Evolutionary conservation across 1,139 yeast species (phyloP), one percentile per base, ranked within the genome.

Genomic region (Zygosaccharomyces sapae): DNA sequence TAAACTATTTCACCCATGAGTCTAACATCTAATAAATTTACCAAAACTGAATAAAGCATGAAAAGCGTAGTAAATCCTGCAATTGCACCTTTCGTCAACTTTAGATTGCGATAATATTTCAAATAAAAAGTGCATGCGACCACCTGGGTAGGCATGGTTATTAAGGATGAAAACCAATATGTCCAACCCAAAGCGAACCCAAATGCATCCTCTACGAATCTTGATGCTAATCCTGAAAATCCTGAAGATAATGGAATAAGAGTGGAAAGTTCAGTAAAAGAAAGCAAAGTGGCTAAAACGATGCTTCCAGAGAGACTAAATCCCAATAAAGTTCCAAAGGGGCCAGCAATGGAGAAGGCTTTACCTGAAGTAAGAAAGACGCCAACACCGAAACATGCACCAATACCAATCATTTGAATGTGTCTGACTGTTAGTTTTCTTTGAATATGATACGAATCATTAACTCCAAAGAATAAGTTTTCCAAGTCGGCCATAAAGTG

Each of bases 191-290:
- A 71, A 0, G 94, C 83, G 66, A 86, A 84, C 1, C 96, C 95
- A 63, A 87, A 80, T 0, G 95, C 86, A 55, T 83, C 88, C 62
- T 86, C 95, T 1, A 86, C 88, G 66, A 87, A 86, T 41, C 95
- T 70, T 0, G 90, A 78, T 2, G 87, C 81, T 39, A 86, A 72
- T 0, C 87, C 87, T 4, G 85, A 78, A 37, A 83, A 83, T 1
- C 95, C 94, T 46, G 88, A 90, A 20, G 87, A 83, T 12, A 84
- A 76, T 0, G 96, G 94, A 19, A 86, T 80, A 52, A 86, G 74
- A 0, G 95, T 83, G 16, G 86, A 86, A 81, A 87, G 80, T 66
- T 88, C 96, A 53, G 94, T 83, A 57, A 86, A 82, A 2, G 90
- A 80, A 22, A 81, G 70, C 73, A 86, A 77, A 0, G 94, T 81